Evolutionary conservation across 1,139 yeast species (phyloP).

Genomic region (Debaryomyces sp.): DNA sequence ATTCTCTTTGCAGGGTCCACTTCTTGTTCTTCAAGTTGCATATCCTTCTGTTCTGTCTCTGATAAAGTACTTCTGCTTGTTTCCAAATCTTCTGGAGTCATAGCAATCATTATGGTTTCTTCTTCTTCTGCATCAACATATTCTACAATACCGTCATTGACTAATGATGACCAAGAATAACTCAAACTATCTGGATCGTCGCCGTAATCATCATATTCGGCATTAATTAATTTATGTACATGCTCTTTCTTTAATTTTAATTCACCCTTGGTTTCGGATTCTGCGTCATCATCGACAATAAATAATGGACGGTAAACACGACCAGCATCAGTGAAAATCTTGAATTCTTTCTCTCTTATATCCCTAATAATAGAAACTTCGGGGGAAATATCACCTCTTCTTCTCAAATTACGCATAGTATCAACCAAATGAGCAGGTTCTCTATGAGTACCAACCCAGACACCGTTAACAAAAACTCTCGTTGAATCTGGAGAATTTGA

Average conservation of each 20-base stretch:
- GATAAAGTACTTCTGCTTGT: conserved; percentile 57
- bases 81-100: conserved; percentile 96
- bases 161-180: conserved; percentile 84
- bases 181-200: conserved; percentile 63
- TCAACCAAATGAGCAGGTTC: conserved; percentile 91
- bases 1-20: conserved; percentile 86
- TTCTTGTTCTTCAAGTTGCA: conserved; percentile 51
- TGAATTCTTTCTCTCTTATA: conserved; percentile 93
- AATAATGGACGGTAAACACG: conserved; percentile 95
- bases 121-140: conserved; percentile 98
- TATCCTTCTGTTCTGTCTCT: conserved; percentile 46
- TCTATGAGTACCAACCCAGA: conserved; percentile 98
- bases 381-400: conserved; percentile 94
- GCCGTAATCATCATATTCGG: conserved; percentile 61
- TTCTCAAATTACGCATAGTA: conserved; percentile 87
- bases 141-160: conserved; percentile 86
- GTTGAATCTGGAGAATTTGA: conserved; percentile 91
- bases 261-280: conserved; percentile 75
- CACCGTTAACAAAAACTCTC: conserved; percentile 96
- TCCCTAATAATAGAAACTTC: conserved; percentile 97
- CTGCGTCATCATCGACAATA: conserved; percentile 83
- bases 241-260: conserved; percentile 84
- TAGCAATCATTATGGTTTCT: conserved; percentile 96
- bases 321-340: conserved; percentile 97
- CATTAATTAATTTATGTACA: conserved; percentile 66